Evolutionary conservation across 306 rosid species (phyloP).

Genomic region (Trifolium dubium): DNA sequence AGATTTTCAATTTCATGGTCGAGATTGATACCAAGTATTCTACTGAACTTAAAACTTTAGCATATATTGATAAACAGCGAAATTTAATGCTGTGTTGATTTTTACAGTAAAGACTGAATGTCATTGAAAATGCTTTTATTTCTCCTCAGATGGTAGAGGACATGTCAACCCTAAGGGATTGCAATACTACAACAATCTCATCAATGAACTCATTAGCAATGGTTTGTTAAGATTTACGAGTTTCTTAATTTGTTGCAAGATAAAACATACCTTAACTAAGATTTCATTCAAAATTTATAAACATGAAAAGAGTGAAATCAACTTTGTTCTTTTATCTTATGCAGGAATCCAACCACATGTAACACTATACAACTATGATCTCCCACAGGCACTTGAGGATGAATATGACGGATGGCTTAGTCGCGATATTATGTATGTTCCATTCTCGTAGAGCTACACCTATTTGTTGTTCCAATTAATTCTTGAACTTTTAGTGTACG

Average conservation of each 20-base stretch:
- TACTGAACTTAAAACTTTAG: background rate
- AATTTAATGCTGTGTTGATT: background rate
- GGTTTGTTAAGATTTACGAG: slow-evolving; percentile 34
- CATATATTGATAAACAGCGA: background rate
- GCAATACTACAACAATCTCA: slow-evolving; percentile 77
- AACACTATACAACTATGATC: slow-evolving; percentile 60
- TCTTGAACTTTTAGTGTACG: slow-evolving; percentile 5
- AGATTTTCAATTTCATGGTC: slow-evolving; percentile 92
- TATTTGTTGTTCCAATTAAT: slow-evolving; percentile 1
- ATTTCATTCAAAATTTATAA: background rate
- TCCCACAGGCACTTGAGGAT: slow-evolving; percentile 83
- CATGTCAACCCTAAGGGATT: slow-evolving; percentile 71
- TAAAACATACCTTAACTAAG: background rate
- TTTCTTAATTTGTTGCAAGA: slow-evolving; percentile 34
- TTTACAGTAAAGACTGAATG: background rate
- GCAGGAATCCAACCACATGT: slow-evolving; percentile 83
- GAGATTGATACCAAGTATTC: slow-evolving; percentile 74
- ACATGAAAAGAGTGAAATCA: background rate
- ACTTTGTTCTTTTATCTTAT: slow-evolving; percentile 22
- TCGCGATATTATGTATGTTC: slow-evolving; percentile 58
- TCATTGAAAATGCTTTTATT: background rate
- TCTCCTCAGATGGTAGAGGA: slow-evolving; percentile 67
- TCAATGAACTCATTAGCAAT: slow-evolving; percentile 57
- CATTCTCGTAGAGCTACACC: background rate
- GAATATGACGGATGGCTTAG: slow-evolving; percentile 87